Conservation (phyloP, 768 basidiomycete species). For the Scleroderma citrinum region DNA sequence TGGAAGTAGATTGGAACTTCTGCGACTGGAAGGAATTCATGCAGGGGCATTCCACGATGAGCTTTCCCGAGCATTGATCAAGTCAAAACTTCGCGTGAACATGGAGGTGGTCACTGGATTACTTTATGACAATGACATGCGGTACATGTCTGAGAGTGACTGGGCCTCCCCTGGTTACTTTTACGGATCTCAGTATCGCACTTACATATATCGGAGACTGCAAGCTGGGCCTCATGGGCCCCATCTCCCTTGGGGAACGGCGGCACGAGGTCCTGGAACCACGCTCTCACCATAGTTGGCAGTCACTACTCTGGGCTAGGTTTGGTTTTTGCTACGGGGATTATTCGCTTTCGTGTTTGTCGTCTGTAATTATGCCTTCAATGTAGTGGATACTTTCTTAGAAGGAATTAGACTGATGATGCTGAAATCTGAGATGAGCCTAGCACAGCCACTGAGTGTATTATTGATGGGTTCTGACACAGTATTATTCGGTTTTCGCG, state of each 20-base stretch:
- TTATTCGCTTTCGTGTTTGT: neutral
- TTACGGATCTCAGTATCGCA: conserved; percentile 27
- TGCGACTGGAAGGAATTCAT: conserved; percentile 23
- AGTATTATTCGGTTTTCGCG: neutral
- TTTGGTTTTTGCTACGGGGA: neutral
- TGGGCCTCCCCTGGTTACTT: conserved; percentile 25
- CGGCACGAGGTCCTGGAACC: conserved; percentile 18
- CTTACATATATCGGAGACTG: conserved; percentile 25
- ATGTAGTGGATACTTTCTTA: too few species aligned
- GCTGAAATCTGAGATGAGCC: too few species aligned
- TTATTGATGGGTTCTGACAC: neutral
- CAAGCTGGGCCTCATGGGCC: conserved; percentile 12
- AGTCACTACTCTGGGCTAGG: neutral
- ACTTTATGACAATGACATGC: conserved; percentile 11
- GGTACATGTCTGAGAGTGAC: conserved; percentile 16
- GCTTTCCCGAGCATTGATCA: conserved; percentile 17
- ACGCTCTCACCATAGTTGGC: conserved; percentile 2
- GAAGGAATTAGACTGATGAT: too few species aligned
- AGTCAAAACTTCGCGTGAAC: conserved; percentile 22
- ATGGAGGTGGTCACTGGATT: conserved; percentile 13
- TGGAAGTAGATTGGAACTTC: conserved; percentile 18
- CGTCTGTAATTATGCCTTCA: neutral
- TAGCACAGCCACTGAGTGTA: neutral
- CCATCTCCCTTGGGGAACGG: conserved; percentile 13
- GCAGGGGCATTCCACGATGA: conserved; percentile 22